A percentile compares a stretch with the other conserved stretches of the same genome.
phyloP scores from a whole-genome alignment of 352 stramenopile species.

The Globisporangium uncinulatum region DNA sequence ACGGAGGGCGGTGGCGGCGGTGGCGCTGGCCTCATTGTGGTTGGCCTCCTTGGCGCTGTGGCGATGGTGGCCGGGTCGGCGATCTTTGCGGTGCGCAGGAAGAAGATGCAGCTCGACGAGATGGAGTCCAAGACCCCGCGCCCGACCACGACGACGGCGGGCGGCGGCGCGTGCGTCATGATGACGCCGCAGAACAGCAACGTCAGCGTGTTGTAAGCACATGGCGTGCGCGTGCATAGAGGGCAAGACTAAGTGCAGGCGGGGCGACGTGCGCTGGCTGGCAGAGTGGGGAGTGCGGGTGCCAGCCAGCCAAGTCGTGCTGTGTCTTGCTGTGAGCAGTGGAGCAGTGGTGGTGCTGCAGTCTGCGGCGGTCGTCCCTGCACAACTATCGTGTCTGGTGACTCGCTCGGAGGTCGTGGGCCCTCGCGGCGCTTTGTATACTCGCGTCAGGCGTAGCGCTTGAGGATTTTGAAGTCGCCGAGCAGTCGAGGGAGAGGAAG shows the following conservation, averaged over 20 bases:
- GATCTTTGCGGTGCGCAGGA: constrained; percentile 60
- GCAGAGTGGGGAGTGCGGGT: neutral
- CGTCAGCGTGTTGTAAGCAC: constrained; percentile 17
- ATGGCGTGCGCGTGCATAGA: neutral
- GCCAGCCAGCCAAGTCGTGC: neutral
- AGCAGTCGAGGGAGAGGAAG: neutral
- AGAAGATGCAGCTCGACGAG: constrained; percentile 56
- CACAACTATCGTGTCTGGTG: neutral
- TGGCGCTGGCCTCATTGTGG: constrained; percentile 20
- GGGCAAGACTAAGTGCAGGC: no score
- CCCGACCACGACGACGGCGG: constrained; percentile 17
- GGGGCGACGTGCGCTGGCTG: neutral
- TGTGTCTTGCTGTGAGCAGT: no score
- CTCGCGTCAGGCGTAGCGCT: constrained; percentile 1
- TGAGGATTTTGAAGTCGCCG: neutral
- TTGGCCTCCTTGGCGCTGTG: constrained; percentile 22
- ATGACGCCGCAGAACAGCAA: constrained; percentile 47
- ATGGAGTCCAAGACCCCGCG: constrained; percentile 55
- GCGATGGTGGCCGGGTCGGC: constrained; percentile 42
- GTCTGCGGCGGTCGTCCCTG: neutral
- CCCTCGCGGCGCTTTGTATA: neutral
- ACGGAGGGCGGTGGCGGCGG: neutral
- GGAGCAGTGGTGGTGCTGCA: neutral
- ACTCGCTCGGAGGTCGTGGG: neutral
- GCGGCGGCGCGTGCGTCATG: constrained; percentile 32